phyloP scores from a whole-genome alignment of 352 stramenopile species.

The Phytophthora crassamura region DNA sequence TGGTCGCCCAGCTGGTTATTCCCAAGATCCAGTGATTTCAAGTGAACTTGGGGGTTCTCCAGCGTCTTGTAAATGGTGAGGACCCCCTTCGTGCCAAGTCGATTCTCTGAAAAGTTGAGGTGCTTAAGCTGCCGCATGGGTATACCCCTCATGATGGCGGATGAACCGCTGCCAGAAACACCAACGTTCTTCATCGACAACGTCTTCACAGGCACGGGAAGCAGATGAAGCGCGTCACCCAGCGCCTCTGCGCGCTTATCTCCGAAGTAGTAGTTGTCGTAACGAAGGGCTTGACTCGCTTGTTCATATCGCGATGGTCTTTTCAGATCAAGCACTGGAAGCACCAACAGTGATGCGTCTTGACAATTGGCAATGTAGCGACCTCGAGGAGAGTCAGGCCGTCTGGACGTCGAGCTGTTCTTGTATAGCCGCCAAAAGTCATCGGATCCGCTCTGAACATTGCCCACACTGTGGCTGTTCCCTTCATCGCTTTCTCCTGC shows the following conservation, averaged over 20 bases:
- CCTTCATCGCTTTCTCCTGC: not conserved
- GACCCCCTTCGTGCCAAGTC: conserved; percentile 58
- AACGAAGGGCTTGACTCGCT: conserved; percentile 48
- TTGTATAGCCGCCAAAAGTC: conserved; percentile 76
- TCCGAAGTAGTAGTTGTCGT: conserved; percentile 83
- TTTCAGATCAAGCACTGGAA: conserved; percentile 71
- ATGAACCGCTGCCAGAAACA: conserved; percentile 59
- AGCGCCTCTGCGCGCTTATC: conserved; percentile 70
- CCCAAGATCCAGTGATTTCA: conserved; percentile 69
- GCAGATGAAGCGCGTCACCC: conserved; percentile 60
- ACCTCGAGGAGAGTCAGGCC: conserved; percentile 56
- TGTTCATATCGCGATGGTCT: conserved; percentile 51
- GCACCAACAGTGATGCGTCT: conserved; percentile 60
- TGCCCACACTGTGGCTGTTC: not conserved
- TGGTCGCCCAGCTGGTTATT: conserved; percentile 82
- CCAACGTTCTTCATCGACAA: conserved; percentile 81
- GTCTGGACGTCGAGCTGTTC: conserved; percentile 41
- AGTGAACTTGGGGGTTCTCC: conserved; percentile 58
- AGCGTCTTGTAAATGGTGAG: conserved; percentile 65
- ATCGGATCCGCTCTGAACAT: conserved; percentile 15
- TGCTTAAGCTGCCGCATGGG: conserved; percentile 57
- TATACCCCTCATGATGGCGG: conserved; percentile 65
- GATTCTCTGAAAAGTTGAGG: conserved; percentile 75
- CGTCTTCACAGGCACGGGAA: conserved; percentile 61
- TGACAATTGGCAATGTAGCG: conserved; percentile 73